Percentiles rank a stretch among this genome's conserved stretches.
Evolutionary conservation across 768 basidiomycete species (phyloP).

Genomic region (Pleurotus cornucopiae): DNA sequence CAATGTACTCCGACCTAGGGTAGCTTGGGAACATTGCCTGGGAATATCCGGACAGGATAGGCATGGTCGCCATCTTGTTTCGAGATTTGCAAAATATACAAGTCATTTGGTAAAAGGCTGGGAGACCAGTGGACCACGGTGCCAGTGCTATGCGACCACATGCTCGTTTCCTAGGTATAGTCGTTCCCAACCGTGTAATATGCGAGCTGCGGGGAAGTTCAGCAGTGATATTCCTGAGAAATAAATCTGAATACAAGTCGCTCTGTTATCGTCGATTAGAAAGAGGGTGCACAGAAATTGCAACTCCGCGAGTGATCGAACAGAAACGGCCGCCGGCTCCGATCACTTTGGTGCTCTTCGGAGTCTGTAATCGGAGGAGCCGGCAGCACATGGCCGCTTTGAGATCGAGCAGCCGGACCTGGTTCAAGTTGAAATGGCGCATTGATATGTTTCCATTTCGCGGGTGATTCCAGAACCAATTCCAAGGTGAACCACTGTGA

Average conservation of each 20-base stretch:
- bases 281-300: background rate
- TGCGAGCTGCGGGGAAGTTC: background rate
- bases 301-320: conserved; percentile 6
- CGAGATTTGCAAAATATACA: no score
- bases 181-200: background rate
- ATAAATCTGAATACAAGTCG: background rate
- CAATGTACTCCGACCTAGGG: no score
- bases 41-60: no score
- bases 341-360: conserved; percentile 2
- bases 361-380: conserved; percentile 7
- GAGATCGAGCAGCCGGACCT: conserved; percentile 4
- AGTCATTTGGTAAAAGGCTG: no score
- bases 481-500: background rate
- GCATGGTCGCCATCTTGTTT: no score
- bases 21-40: no score
- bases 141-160: no score
- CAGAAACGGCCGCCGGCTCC: conserved; percentile 5
- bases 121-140: no score
- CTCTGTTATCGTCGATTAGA: conserved; percentile 5
- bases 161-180: no score
- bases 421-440: conserved; percentile 7
- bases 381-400: conserved; percentile 5
- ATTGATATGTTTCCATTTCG: conserved; percentile 10
- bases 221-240: background rate
- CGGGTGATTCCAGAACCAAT: conserved; percentile 7